Evolutionary conservation across 23 red algal genomes (phyloP).

Genomic region (Cyanidioschyzon merolae): DNA sequence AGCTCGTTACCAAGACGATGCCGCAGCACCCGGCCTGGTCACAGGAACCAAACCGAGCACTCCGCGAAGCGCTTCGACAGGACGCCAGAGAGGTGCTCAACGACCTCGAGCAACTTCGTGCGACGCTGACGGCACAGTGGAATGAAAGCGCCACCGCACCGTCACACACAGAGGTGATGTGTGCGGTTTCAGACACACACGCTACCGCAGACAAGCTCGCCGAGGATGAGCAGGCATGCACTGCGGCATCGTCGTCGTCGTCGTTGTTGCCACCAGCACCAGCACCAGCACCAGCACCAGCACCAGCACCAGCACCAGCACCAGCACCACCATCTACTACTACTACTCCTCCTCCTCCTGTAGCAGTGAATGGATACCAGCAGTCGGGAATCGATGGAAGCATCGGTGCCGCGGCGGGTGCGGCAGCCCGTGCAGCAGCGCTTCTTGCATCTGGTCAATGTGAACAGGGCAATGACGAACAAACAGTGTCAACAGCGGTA

Average conservation of each 20-base stretch:
- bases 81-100: not conserved
- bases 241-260: not conserved
- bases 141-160: not conserved
- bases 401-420: too few species aligned
- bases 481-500: not conserved
- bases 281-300: not conserved
- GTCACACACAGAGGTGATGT: too few species aligned
- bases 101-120: not conserved
- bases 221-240: not conserved
- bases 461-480: too few species aligned
- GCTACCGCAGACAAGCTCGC: too few species aligned
- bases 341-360: not conserved
- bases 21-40: slow-evolving; percentile 11
- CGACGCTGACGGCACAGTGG: not conserved
- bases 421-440: too few species aligned
- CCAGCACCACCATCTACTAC: not conserved
- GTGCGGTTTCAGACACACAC: too few species aligned
- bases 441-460: too few species aligned
- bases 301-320: not conserved
- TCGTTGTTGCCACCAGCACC: not conserved
- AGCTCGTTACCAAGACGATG: not conserved
- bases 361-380: too few species aligned
- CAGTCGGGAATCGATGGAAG: too few species aligned
- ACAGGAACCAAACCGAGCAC: not conserved
- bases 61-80: not conserved